Evolutionary conservation across 148 eudicot genomes (phyloP).

Genomic region (Chenopodium quinoa): DNA sequence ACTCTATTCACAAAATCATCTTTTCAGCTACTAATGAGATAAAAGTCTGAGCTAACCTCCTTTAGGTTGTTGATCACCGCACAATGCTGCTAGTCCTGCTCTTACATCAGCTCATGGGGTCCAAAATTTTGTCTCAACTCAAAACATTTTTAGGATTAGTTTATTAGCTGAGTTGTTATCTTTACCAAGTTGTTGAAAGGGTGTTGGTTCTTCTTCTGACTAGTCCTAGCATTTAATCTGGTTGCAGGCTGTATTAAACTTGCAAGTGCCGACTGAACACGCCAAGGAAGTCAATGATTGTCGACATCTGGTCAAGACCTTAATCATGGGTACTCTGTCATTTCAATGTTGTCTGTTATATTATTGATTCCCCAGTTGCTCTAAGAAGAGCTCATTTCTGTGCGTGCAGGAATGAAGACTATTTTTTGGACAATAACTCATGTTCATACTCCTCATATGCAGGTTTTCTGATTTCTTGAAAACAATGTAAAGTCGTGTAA

Average conservation of each 20-base stretch:
- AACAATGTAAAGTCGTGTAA: not conserved
- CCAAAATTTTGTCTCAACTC: not conserved
- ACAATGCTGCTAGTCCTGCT: not conserved
- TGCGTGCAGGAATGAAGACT: conserved; percentile 88
- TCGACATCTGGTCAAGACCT: conserved; percentile 88
- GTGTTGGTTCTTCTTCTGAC: conserved; percentile 4
- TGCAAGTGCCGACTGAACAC: conserved; percentile 84
- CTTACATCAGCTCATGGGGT: not conserved
- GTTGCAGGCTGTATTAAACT: conserved; percentile 83
- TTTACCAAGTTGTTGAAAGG: not conserved
- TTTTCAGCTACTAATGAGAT: not conserved
- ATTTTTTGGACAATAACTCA: conserved; percentile 98
- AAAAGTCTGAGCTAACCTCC: not conserved
- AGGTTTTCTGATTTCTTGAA: conserved; percentile 40
- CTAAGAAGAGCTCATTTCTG: not conserved
- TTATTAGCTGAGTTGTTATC: not conserved
- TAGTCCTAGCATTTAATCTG: conserved; percentile 14
- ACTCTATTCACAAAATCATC: not conserved
- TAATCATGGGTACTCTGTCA: conserved; percentile 71
- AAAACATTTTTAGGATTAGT: not conserved
- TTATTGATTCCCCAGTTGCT: not conserved
- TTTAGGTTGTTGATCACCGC: not conserved
- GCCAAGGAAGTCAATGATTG: conserved; percentile 94
- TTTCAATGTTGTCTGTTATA: not conserved
- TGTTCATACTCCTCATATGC: conserved; percentile 85